These are phyloP conservation scores for Fusarium drepaniforme DNA, from an alignment of 2,329 filamentous ascomycete genomes.

Conservation along the genomic window DNA sequence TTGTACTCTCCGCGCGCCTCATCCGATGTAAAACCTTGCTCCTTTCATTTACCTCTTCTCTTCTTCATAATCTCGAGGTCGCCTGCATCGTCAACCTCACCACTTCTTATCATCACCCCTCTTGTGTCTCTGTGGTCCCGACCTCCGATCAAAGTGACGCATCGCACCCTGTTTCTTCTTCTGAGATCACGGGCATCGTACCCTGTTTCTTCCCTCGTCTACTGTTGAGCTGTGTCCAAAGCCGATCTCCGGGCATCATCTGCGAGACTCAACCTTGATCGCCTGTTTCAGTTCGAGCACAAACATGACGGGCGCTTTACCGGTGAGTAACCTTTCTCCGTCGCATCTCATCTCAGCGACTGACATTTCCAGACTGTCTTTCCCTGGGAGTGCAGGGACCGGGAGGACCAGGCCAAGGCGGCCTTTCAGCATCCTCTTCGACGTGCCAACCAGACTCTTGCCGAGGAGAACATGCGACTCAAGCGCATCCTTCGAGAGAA, in stretches of 20 bases:
- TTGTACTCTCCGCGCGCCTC: slow-evolving; percentile 11
- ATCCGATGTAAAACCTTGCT: slow-evolving; percentile 1
- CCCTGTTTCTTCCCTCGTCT: background rate
- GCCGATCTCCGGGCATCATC: slow-evolving; percentile 6
- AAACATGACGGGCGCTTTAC: slow-evolving; percentile 35
- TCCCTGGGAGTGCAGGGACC: slow-evolving; percentile 66
- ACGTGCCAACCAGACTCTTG: slow-evolving; percentile 57
- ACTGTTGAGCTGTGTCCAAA: background rate
- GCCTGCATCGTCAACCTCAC: slow-evolving; percentile 1
- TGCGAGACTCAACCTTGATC: slow-evolving; percentile 11
- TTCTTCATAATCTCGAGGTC: background rate
- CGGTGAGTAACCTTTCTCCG: slow-evolving; percentile 31
- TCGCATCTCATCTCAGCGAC: slow-evolving; percentile 6
- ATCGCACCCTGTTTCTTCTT: slow-evolving; percentile 1
- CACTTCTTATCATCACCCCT: background rate
- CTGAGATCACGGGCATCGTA: background rate
- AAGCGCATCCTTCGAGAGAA: slow-evolving; percentile 66
- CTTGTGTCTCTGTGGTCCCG: background rate
- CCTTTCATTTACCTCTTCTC: background rate
- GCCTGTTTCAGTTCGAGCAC: slow-evolving; percentile 11
- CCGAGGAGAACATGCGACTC: slow-evolving; percentile 62
- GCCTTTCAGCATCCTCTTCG: slow-evolving; percentile 64
- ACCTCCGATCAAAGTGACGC: slow-evolving; percentile 6
- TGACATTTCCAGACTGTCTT: slow-evolving; percentile 45
- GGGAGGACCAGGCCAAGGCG: slow-evolving; percentile 62